A percentile compares a stretch with the other conserved stretches of the same genome.
phyloP scores from a whole-genome alignment of 169 alveolate genomes.

The Eimeria acervulina region DNA sequence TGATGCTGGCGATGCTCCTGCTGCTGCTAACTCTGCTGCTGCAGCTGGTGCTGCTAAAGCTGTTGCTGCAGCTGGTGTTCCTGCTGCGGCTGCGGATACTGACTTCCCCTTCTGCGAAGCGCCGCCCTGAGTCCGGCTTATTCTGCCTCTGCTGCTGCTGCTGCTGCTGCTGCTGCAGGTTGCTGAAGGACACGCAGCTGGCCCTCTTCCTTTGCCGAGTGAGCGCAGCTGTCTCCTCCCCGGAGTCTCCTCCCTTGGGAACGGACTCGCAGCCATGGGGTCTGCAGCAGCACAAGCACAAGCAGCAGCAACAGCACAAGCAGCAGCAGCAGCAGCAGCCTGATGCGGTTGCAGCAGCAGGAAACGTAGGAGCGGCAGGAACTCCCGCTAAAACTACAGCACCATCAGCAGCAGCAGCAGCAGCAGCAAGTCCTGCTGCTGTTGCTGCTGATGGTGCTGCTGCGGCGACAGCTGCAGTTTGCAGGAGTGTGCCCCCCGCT shows the following conservation, averaged over 20 bases:
- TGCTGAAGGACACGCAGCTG: slow-evolving; percentile 74
- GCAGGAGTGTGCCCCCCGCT: slow-evolving; percentile 31
- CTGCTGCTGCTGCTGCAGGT: slow-evolving; percentile 59
- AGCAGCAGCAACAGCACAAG: background rate
- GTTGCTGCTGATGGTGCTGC: slow-evolving; percentile 54
- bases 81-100: no score
- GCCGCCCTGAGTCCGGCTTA: no score
- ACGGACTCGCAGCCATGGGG: background rate
- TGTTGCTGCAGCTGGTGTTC: no score
- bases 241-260: slow-evolving; percentile 56
- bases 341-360: background rate
- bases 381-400: background rate
- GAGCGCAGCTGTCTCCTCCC: slow-evolving; percentile 24
- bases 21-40: no score
- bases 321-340: background rate
- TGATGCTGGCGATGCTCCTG: no score
- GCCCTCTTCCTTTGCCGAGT: slow-evolving; percentile 79
- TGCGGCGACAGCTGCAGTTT: background rate
- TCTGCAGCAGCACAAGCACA: slow-evolving; percentile 6
- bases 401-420: background rate
- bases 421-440: slow-evolving; percentile 30
- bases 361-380: background rate
- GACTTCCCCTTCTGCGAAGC: no score
- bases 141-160: no score
- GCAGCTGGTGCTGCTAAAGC: no score